Conservation (phyloP, 768 basidiomycete genomes). For the Leccinum aurantiacum region DNA sequence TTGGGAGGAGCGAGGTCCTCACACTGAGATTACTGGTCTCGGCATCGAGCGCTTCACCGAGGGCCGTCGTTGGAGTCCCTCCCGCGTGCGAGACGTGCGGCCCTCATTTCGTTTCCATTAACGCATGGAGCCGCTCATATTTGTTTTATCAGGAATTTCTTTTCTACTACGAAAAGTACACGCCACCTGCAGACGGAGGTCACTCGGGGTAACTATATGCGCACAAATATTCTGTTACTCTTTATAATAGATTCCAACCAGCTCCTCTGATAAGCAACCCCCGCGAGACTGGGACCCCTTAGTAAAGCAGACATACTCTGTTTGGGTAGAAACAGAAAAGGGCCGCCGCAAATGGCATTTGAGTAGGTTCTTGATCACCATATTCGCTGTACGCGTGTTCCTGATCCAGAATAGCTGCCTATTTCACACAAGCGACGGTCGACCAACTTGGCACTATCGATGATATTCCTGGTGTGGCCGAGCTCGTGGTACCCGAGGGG, state of each 20-base stretch:
- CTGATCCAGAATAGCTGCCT: conserved; percentile 59
- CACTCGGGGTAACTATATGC: conserved; percentile 40
- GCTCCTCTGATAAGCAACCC: conserved; percentile 48
- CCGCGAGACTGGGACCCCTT: conserved; percentile 65
- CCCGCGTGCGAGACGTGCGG: conserved; percentile 77
- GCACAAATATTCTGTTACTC: conserved; percentile 1
- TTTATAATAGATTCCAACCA: conserved; percentile 21
- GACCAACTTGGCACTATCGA: conserved; percentile 73
- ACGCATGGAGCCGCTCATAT: conserved; percentile 11
- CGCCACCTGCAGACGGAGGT: conserved; percentile 45
- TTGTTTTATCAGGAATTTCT: conserved; percentile 65
- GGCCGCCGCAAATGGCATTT: conserved; percentile 81
- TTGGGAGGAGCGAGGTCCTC: conserved; percentile 76
- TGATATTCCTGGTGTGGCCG: conserved; percentile 56
- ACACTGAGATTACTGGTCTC: conserved; percentile 71
- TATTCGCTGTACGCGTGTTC: conserved; percentile 8
- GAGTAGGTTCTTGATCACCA: conserved; percentile 47
- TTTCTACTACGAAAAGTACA: conserved; percentile 80
- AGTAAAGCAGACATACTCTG: conserved; percentile 84
- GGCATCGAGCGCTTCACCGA: conserved; percentile 87
- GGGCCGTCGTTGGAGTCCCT: conserved; percentile 80
- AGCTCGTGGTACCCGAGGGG: conserved; percentile 64
- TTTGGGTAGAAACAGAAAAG: conserved; percentile 64
- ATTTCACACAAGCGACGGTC: conserved; percentile 76
- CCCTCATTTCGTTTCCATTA: conserved; percentile 5